A percentile compares a stretch with the other conserved stretches of the same genome.
phyloP scores from a whole-genome alignment of 2,329 filamentous ascomycete species.

The Clonostachys chloroleuca region DNA sequence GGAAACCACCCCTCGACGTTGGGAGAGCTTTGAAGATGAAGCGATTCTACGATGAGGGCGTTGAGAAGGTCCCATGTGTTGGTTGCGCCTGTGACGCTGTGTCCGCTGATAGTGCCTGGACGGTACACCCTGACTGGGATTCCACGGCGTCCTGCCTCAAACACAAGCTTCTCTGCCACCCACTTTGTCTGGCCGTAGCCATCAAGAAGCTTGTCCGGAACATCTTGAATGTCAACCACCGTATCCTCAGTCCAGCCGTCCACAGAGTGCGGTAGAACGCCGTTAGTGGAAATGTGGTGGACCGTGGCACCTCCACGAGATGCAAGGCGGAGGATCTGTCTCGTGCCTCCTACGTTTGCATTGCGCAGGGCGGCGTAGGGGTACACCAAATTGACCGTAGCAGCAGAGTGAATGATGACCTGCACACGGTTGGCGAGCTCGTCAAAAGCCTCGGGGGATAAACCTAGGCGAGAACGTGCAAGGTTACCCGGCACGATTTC shows the following conservation, averaged over 20 bases:
- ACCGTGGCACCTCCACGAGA: slow-evolving; percentile 64
- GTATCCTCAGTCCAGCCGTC: slow-evolving; percentile 68
- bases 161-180: slow-evolving; percentile 72
- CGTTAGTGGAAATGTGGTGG: slow-evolving; percentile 77
- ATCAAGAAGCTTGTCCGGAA: slow-evolving; percentile 64
- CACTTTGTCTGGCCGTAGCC: slow-evolving; percentile 80
- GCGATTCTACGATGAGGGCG: slow-evolving; percentile 71
- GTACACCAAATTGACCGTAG: slow-evolving; percentile 77
- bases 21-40: slow-evolving; percentile 66
- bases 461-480: slow-evolving; percentile 62
- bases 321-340: slow-evolving; percentile 69
- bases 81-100: slow-evolving; percentile 68
- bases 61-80: slow-evolving; percentile 78
- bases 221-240: slow-evolving; percentile 62
- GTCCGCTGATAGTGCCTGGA: slow-evolving; percentile 73
- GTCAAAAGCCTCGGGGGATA: slow-evolving; percentile 61
- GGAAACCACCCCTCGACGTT: slow-evolving; percentile 71
- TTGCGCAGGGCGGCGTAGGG: slow-evolving; percentile 72
- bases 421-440: slow-evolving; percentile 61
- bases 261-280: slow-evolving; percentile 67
- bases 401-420: slow-evolving; percentile 73
- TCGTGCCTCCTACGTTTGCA: slow-evolving; percentile 75
- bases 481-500: slow-evolving; percentile 73
- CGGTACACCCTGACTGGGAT: slow-evolving; percentile 69
- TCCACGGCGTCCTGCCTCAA: slow-evolving; percentile 64